Evolutionary conservation across 306 rosid species (phyloP), one percentile per base, ranked within the genome.

Genomic region (Medicago arabica): DNA sequence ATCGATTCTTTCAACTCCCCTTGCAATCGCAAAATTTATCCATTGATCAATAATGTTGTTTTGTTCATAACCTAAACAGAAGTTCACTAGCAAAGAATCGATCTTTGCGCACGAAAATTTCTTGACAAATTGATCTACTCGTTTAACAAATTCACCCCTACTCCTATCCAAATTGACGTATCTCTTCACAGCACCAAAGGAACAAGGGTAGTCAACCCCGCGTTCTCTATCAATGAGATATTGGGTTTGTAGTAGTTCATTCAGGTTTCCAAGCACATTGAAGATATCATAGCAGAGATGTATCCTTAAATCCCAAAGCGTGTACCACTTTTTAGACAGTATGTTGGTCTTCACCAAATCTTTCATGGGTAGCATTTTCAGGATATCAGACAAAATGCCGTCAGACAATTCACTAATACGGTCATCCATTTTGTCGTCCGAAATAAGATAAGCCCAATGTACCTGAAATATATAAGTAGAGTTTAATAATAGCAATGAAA

Each of bases 271-370:
- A 55, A 71, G n/a, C 51, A 71, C 31, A 13, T 18, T 18, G 14
- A 34, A 41, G 10, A 38, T 4, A 36, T 71, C 75, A 38, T 53
- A 71, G 18, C 38, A 13, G 13, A 71, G 75, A 71, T 71, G 19
- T 36, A 17, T 53, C 38, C 51, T 36, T 2, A 36, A 41, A 55
- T 40, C 0, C 67, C 67, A 55, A 1, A 71, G 53, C 7, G 55
- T 18, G 38, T 1, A 3, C 76, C 76, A 72, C 25, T 41, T 57
- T 57, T 2, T 72, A 8, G 67, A 72, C 1, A 72, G 25, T 1
- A 19, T 1, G 12, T 67, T 21, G 0, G 55, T 72, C 39, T 57
- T 72, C 40, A 72, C 3, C 3, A 55, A 0, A 57, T 72, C 76
- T 72, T 72, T 72, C 6, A 21, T 21, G 10, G 67, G 12, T 12